Base-by-base conservation (phyloP, 1,284 basidiomycete genomes). In the Cerrena zonata region DNA sequence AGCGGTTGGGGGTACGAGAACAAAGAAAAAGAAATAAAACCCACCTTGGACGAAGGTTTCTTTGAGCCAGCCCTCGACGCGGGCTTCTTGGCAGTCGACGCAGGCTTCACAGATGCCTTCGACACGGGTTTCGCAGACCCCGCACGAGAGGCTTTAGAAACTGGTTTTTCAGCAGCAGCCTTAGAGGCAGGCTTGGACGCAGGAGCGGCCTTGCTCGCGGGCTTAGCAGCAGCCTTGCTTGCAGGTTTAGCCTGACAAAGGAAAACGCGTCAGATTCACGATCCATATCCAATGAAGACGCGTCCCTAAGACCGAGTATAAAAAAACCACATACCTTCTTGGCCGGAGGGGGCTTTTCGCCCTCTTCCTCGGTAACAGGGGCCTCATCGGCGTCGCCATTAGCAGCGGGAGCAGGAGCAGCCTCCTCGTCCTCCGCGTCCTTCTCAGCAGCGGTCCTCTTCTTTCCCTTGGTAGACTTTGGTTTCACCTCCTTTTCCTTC, bases 381-480 rank as follows among this genome's bases (percentile, higher is more conserved):
- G 27, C 30, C 7, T 7, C 7, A 34, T 52, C 36, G 27, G 45
- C 52, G 26, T 55, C 56, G 37, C 61, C 63, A 23, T 65, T 60
- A 42, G 53, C 43, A 43, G 57, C 59, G n/a, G 64, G 61, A 7
- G 7, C 7, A 43, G 57, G 59, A 18, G 64, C 61, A 7, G 7
- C 7, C 7, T 7, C 30, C 30, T 7, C 10, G 11, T 66, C 68
- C 13, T 59, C 66, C 21, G 63, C 61, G 30, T 63, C 68, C 47
- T 65, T 66, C 43, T 63, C 58, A 19, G 58, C 47, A 30, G 67
- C 69, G 12, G 65, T 66, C 27, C 84, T 76, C 66, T 87, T 86
- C 64, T 70, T 77, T 22, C 80, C 77, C 55, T 73, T 72, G 38
- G 74, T 56, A 25, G 79, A 72, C 65, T 83, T 85, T 27, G 79